Evolutionary conservation across 352 stramenopile species (phyloP), one percentile per base, ranked within the genome.

Genomic region (Plasmopara halstedii): DNA sequence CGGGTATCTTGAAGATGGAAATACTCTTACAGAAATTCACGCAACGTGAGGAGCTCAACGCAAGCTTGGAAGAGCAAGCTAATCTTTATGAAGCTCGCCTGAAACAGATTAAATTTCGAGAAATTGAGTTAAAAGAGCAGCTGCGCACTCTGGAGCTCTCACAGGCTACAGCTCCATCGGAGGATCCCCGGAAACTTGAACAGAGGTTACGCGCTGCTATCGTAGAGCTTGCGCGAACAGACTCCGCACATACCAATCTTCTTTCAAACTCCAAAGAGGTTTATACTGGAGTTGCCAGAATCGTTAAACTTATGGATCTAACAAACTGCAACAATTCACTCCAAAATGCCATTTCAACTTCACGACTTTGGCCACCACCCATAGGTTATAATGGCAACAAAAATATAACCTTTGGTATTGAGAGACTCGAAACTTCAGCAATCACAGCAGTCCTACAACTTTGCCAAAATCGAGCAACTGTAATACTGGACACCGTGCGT

Each of bases 221-320:
- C 50, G 66, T 88, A 2, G 78, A 88, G 41, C 59, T 92, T 8
- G 62, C 65, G 19, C 71, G 74, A 8, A 61, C 67, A 0, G 78
- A 89, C 31, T 78, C 76, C 15, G 83, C 73, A 3, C 78, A 92
- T 37, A 69, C 69, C 13, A 69, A 53, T 22, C 46, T 88, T 7
- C 55, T 92, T 6, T 83, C 78, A 5, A 85, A 53, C 17, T 88
- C 78, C 1, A 90, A 92, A 38, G 78, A 92, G 36, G 66, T 90
- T 10, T 75, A 85, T 41, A 62, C 67, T 7, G 78, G 81, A 14
- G 71, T 73, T 0, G 71, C 73, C 14, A 64, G 78, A 23, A 71
- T 90, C 37, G 76, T 84, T 17, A 85, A 88, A 41, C 69, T 92
- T 14, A 50, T 85, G 33, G 78, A 78, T 3, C 74, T 88, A 45